Percentiles rank a stretch among this genome's conserved stretches.
Conservation (phyloP, 176 grass and related monocot species). For the Raddia guianensis region DNA sequence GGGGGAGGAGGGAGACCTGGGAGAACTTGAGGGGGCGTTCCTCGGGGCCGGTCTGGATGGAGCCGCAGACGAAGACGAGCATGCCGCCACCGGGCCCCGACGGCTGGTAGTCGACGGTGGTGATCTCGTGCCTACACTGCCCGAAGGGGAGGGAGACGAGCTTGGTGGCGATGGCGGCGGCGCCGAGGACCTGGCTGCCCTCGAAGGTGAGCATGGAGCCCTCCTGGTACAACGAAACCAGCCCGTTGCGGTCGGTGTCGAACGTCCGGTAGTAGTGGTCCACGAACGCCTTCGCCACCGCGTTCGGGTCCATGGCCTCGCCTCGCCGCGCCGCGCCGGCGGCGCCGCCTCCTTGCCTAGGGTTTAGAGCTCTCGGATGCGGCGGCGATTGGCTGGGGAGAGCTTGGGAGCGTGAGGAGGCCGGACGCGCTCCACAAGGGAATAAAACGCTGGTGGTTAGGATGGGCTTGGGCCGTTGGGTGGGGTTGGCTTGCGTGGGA, state of each 20-base stretch:
- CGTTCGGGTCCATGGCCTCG: conserved; percentile 66
- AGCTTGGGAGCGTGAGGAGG: background rate
- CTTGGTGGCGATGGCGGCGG: conserved; percentile 58
- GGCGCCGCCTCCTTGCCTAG: conserved; percentile 12
- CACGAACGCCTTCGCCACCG: conserved; percentile 85
- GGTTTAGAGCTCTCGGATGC: conserved; percentile 45
- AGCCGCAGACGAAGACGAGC: conserved; percentile 84
- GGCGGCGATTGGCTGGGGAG: background rate
- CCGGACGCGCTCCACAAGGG: background rate
- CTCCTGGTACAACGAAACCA: conserved; percentile 74
- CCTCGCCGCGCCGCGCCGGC: background rate
- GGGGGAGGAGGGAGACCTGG: conserved; percentile 43
- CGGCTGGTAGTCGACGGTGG: conserved; percentile 83
- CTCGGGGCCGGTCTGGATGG: conserved; percentile 53
- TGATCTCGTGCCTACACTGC: conserved; percentile 64
- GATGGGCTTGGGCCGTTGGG: background rate
- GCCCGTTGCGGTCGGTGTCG: conserved; percentile 65
- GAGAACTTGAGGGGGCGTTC: conserved; percentile 80
- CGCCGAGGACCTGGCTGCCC: conserved; percentile 57
- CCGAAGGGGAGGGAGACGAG: conserved; percentile 68
- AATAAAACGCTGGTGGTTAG: conserved; percentile 10
- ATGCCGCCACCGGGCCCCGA: conserved; percentile 75
- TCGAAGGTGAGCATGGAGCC: conserved; percentile 88
- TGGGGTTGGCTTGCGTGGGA: conserved; percentile 16
- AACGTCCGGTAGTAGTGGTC: conserved; percentile 86